Conservation (phyloP, 768 basidiomycete genomes). For the Daedalea quercina region DNA sequence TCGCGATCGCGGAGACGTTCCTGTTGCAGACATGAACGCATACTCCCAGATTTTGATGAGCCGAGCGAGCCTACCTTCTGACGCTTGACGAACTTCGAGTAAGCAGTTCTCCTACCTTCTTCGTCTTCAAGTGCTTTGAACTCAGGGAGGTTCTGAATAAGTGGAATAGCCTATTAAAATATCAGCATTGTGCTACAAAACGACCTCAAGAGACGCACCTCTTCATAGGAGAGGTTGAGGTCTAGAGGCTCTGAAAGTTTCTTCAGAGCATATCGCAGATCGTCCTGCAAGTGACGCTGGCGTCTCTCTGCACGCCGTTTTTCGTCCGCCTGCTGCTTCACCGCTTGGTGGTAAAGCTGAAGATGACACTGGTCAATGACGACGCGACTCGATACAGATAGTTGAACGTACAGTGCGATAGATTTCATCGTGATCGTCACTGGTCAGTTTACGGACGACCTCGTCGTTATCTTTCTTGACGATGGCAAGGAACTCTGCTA, state of each 20-base stretch:
- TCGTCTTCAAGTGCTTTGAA: conserved; percentile 86
- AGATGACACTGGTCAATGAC: neutral
- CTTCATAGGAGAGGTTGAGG: conserved; percentile 68
- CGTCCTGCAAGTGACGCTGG: conserved; percentile 87
- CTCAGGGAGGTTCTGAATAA: conserved; percentile 79
- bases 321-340: conserved; percentile 79
- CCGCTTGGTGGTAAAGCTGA: conserved; percentile 66
- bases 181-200: neutral
- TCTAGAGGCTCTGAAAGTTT: conserved; percentile 83
- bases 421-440: conserved; percentile 49
- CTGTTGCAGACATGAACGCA: conserved; percentile 27
- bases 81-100: conserved; percentile 80
- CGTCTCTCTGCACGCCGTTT: conserved; percentile 79
- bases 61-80: conserved; percentile 63
- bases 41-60: neutral
- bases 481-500: conserved; percentile 54
- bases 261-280: conserved; percentile 91
- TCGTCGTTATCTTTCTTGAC: conserved; percentile 53
- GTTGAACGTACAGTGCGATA: conserved; percentile 51
- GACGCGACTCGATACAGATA: neutral
- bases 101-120: conserved; percentile 75
- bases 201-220: conserved; percentile 39
- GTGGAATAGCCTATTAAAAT: conserved; percentile 52
- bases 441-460: conserved; percentile 37
- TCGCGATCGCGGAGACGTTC: conserved; percentile 65